phyloP scores from a whole-genome alignment of 116 monocot genomes.

The Thalassia testudinum region DNA sequence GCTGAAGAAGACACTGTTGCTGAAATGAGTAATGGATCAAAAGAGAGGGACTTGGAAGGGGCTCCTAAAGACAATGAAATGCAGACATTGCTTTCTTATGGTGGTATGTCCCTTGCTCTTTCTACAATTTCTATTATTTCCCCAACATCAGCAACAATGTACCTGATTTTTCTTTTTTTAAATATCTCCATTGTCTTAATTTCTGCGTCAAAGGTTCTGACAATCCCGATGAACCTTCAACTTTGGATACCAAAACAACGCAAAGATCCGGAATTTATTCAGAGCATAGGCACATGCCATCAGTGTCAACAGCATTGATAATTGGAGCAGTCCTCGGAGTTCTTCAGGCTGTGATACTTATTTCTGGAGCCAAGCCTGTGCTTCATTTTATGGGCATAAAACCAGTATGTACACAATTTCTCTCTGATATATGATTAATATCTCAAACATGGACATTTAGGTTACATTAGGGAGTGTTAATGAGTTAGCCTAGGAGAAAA shows the following conservation, averaged over 20 bases:
- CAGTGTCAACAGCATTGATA: conserved; percentile 65
- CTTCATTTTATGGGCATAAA: conserved; percentile 60
- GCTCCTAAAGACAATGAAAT: conserved; percentile 18
- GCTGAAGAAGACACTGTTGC: conserved; percentile 57
- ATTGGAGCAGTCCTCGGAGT: conserved; percentile 59
- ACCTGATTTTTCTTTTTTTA: background rate
- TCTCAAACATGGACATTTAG: too few species aligned
- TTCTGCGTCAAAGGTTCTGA: conserved; percentile 11
- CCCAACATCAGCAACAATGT: too few species aligned
- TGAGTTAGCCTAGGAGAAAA: too few species aligned
- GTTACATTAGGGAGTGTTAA: too few species aligned
- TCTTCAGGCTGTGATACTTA: conserved; percentile 52
- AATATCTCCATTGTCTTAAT: background rate
- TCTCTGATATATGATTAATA: background rate
- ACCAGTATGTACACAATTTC: conserved; percentile 21
- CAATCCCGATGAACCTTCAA: too few species aligned
- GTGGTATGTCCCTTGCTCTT: conserved; percentile 10
- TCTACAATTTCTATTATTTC: background rate
- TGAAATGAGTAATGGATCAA: conserved; percentile 18
- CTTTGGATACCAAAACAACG: too few species aligned
- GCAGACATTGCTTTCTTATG: conserved; percentile 21
- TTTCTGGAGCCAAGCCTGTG: conserved; percentile 47
- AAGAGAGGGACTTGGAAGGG: conserved; percentile 9
- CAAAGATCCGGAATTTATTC: too few species aligned
- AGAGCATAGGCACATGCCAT: conserved; percentile 54